These are phyloP conservation scores for Geotrichum armillariae DNA, from an alignment of 1,139 yeast species.

Conservation along the genomic window DNA sequence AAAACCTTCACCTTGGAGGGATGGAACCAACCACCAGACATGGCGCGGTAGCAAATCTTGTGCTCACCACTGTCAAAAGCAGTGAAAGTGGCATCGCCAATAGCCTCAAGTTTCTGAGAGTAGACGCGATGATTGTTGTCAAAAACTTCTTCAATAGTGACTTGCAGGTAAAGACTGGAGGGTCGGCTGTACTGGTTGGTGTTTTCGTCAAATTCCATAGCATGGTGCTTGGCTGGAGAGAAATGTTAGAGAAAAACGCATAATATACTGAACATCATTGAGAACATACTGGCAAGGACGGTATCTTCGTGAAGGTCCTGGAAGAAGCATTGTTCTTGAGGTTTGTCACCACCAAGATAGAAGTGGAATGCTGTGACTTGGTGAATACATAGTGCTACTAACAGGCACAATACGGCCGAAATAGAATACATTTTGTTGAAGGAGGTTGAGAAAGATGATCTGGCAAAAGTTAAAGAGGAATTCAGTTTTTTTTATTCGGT, in stretches of 20 bases:
- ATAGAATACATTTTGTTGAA: constrained; percentile 8
- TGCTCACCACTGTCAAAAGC: constrained; percentile 75
- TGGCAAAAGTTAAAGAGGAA: neutral
- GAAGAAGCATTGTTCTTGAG: constrained; percentile 58
- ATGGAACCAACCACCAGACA: constrained; percentile 59
- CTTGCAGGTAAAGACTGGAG: constrained; percentile 46
- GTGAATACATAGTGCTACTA: constrained; percentile 14
- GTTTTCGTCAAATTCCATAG: constrained; percentile 54
- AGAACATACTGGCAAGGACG: constrained; percentile 52
- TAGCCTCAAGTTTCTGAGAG: constrained; percentile 58
- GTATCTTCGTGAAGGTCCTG: constrained; percentile 63
- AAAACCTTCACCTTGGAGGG: constrained; percentile 50
- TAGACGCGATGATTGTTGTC: constrained; percentile 69
- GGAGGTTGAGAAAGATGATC: neutral
- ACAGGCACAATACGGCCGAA: constrained; percentile 11
- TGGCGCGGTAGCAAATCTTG: constrained; percentile 66
- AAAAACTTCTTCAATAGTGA: constrained; percentile 63
- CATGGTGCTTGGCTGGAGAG: constrained; percentile 46
- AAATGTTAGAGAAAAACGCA: neutral
- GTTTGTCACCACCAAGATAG: constrained; percentile 56
- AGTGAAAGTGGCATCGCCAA: constrained; percentile 66
- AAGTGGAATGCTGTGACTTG: constrained; percentile 46
- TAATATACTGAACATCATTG: neutral
- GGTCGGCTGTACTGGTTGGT: constrained; percentile 49
- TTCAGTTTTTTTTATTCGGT: neutral